These are phyloP conservation scores for Arctium lappa DNA, from an alignment of 129 eudicot species.

Conservation along the genomic window DNA sequence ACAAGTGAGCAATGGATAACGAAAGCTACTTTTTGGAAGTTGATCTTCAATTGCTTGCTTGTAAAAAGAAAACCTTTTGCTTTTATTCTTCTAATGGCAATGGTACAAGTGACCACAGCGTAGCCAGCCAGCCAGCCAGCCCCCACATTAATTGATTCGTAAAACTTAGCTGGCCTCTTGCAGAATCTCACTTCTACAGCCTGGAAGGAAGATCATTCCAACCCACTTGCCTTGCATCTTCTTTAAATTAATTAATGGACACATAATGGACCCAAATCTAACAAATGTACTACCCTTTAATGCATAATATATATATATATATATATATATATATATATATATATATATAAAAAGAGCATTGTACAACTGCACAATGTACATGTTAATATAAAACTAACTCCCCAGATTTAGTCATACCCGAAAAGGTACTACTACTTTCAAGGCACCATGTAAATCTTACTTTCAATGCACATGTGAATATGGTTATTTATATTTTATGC, in stretches of 20 bases:
- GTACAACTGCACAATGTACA: constrained; percentile 18
- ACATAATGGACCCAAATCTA: not conserved
- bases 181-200: constrained; percentile 27
- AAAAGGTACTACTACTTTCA: not conserved
- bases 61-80: constrained; percentile 9
- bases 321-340: no score
- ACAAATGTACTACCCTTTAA: not conserved
- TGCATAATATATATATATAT: no score
- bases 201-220: constrained; percentile 24
- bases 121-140: not conserved
- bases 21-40: constrained; percentile 6
- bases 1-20: not conserved
- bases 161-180: not conserved
- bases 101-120: not conserved
- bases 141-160: not conserved
- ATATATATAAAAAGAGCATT: not conserved
- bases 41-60: constrained; percentile 19
- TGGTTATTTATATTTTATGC: not conserved
- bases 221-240: constrained; percentile 5
- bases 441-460: not conserved
- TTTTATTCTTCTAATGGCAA: not conserved
- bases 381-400: not conserved
- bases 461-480: not conserved
- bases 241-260: not conserved
- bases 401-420: not conserved